These are phyloP conservation scores for Bremia lactucae DNA, from an alignment of 352 stramenopile genomes.

Conservation along the genomic window DNA sequence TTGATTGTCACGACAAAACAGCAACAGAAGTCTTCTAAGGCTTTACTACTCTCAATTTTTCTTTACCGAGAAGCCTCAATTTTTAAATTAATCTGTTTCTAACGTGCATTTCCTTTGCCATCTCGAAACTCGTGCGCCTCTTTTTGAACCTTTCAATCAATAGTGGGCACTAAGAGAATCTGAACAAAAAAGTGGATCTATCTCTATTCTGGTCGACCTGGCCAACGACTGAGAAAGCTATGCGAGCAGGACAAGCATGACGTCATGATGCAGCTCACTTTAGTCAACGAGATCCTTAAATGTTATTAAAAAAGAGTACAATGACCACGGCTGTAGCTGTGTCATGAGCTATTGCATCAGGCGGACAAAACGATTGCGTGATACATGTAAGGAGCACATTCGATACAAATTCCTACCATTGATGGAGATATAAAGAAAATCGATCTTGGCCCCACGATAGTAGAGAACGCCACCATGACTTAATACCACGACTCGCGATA, in stretches of 20 bases:
- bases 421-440: conserved; percentile 56
- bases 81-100: conserved; percentile 32
- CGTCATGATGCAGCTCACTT: conserved; percentile 67
- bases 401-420: no score
- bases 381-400: no score
- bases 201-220: conserved; percentile 53
- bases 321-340: conserved; percentile 30
- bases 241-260: conserved; percentile 75
- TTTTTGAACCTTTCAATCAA: no score
- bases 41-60: conserved; percentile 3
- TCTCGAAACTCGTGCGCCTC: conserved; percentile 30
- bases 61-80: no score
- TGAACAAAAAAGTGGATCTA: conserved; percentile 47
- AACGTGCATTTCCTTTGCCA: conserved; percentile 37
- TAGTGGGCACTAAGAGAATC: conserved; percentile 3
- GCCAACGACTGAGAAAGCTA: conserved; percentile 69
- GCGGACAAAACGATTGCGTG: neutral
- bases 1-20: conserved; percentile 7
- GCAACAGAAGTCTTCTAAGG: neutral
- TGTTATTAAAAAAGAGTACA: conserved; percentile 66
- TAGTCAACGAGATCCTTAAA: conserved; percentile 70
- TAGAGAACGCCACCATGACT: conserved; percentile 50
- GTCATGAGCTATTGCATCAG: conserved; percentile 32
- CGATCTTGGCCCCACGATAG: conserved; percentile 25
- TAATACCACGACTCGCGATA: conserved; percentile 54